A percentile compares a stretch with the other conserved stretches of the same genome.
phyloP scores from a whole-genome alignment of 768 basidiomycete species.

The Boletus pseudo-olivaceus region DNA sequence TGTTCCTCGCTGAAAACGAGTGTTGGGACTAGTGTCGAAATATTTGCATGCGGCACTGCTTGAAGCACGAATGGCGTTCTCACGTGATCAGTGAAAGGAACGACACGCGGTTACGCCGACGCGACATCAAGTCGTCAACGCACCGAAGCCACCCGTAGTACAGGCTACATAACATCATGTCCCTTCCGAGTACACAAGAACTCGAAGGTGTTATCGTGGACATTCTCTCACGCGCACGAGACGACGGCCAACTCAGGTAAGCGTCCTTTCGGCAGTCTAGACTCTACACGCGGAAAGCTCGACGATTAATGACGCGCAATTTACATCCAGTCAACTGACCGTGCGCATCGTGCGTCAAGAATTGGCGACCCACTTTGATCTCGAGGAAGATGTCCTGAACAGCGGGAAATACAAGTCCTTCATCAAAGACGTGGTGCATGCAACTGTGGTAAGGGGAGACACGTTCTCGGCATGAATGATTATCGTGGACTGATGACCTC shows the following conservation, averaged over 20 bases:
- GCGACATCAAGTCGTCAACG: not conserved
- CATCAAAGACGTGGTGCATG: slow-evolving; percentile 36
- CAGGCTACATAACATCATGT: not conserved
- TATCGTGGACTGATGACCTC: not conserved
- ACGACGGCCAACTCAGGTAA: slow-evolving; percentile 21
- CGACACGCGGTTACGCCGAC: not conserved
- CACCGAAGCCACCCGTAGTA: not conserved
- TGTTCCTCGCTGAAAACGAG: not conserved
- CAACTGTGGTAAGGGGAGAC: slow-evolving; percentile 8
- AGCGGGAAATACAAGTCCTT: slow-evolving; percentile 41
- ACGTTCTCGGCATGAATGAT: not conserved
- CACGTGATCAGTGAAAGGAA: slow-evolving; percentile 10
- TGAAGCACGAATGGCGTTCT: not conserved
- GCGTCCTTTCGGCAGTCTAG: not conserved
- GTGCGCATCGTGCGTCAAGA: slow-evolving; percentile 47
- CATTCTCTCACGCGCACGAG: slow-evolving; percentile 22
- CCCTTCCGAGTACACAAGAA: slow-evolving; percentile 12
- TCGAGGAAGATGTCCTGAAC: slow-evolving; percentile 46
- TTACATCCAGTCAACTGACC: slow-evolving; percentile 34
- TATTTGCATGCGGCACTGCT: too few species aligned
- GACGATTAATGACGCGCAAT: not conserved
- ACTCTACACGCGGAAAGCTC: not conserved
- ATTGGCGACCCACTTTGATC: slow-evolving; percentile 44
- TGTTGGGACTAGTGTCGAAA: too few species aligned
- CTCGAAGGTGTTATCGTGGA: slow-evolving; percentile 19